A percentile compares a stretch with the other conserved stretches of the same genome.
These are phyloP conservation scores for Fragosphaeria purpurea DNA, from an alignment of 2,329 filamentous ascomycete species.

Conservation along the genomic window DNA sequence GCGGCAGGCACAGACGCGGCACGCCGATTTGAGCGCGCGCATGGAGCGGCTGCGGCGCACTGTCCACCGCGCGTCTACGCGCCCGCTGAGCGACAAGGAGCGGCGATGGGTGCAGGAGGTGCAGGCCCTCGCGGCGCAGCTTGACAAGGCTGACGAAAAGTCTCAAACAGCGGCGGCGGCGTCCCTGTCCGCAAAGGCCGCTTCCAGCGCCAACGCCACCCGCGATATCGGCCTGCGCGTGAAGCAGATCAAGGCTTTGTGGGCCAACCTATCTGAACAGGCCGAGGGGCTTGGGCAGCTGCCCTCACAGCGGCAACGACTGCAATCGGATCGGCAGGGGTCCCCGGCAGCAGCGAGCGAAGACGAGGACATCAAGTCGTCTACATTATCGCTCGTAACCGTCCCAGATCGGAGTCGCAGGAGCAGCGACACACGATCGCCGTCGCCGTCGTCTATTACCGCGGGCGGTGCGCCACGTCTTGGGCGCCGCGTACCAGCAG, in stretches of 20 bases:
- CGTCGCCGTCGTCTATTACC: slow-evolving; percentile 13
- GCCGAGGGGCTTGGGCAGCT: slow-evolving; percentile 32
- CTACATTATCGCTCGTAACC: slow-evolving; percentile 3
- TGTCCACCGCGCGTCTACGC: slow-evolving; percentile 34
- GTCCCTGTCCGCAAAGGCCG: background rate
- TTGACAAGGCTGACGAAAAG: slow-evolving; percentile 17
- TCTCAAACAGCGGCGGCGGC: slow-evolving; percentile 14
- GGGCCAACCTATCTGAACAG: slow-evolving; percentile 42
- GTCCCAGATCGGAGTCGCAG: slow-evolving; percentile 1
- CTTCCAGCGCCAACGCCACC: slow-evolving; percentile 2
- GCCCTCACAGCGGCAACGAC: background rate
- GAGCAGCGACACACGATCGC: slow-evolving; percentile 18
- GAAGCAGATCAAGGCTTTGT: slow-evolving; percentile 43
- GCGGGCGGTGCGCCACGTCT: slow-evolving; percentile 16
- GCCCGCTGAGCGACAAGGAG: slow-evolving; percentile 54
- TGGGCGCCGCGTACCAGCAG: slow-evolving; percentile 45
- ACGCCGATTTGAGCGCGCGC: slow-evolving; percentile 46
- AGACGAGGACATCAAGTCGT: slow-evolving; percentile 8
- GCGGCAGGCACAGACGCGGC: slow-evolving; percentile 41
- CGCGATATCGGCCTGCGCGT: slow-evolving; percentile 46
- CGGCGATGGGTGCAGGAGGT: slow-evolving; percentile 38
- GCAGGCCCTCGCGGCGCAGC: slow-evolving; percentile 26
- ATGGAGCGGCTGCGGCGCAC: slow-evolving; percentile 49
- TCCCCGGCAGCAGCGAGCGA: background rate
- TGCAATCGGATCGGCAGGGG: too few relatives aligned